Conservation (phyloP, 2,329 filamentous ascomycete genomes). For the Purpureocillium takamizusanense region DNA sequence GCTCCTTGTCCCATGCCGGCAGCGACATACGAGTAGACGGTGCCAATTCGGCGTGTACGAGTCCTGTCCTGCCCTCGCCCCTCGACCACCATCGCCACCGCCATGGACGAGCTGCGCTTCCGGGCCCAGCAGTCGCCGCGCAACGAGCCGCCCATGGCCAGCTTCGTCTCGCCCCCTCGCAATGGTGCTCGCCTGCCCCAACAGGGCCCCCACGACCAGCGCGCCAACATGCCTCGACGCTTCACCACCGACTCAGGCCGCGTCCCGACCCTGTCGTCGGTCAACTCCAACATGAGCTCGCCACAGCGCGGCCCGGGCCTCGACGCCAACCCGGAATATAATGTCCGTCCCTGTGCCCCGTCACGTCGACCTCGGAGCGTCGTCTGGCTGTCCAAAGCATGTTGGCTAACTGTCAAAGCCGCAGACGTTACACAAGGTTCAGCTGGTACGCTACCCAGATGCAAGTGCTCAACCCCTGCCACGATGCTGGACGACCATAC, state of each 20-base stretch:
- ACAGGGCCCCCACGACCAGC: conserved; percentile 50
- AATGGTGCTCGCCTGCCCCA: conserved; percentile 56
- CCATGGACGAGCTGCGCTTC: conserved; percentile 72
- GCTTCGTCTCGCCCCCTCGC: conserved; percentile 65
- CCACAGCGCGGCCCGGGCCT: conserved; percentile 38
- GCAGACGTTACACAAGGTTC: conserved; percentile 61
- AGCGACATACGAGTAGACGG: conserved; percentile 16
- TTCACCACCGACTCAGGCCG: conserved; percentile 89
- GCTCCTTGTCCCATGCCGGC: conserved; percentile 24
- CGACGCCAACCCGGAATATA: conserved; percentile 35
- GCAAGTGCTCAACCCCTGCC: no score
- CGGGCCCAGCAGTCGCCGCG: conserved; percentile 68
- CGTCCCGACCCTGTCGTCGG: conserved; percentile 63
- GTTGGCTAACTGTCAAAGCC: conserved; percentile 15
- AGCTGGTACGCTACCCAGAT: conserved; percentile 55
- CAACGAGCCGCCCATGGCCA: conserved; percentile 66
- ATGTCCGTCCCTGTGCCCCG: conserved; percentile 19
- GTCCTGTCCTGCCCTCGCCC: conserved; percentile 18
- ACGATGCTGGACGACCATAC: no score
- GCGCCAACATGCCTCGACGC: conserved; percentile 73
- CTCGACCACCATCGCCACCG: background rate
- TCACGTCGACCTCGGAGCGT: background rate
- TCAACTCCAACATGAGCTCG: conserved; percentile 32
- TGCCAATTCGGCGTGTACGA: conserved; percentile 29
- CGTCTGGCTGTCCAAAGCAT: conserved; percentile 1